Evolutionary conservation across 768 basidiomycete genomes (phyloP).

Genomic region (Kwoniella sp.): DNA sequence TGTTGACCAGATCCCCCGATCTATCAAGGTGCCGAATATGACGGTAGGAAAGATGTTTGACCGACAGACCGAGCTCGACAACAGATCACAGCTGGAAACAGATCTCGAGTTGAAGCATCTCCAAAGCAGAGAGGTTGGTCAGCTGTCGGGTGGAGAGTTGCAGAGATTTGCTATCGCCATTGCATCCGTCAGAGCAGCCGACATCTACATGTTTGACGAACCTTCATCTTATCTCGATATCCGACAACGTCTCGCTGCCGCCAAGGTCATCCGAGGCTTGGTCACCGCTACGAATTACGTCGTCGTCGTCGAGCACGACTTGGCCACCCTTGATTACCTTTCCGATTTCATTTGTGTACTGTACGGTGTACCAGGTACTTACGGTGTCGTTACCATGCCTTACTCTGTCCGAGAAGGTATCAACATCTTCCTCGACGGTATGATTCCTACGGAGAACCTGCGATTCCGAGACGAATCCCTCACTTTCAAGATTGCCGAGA

Average conservation of each 20-base stretch:
- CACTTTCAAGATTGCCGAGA: conserved; percentile 97
- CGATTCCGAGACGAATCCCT: conserved; percentile 95
- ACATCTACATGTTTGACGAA: conserved; percentile 73
- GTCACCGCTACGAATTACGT: conserved; percentile 84
- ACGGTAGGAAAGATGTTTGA: conserved; percentile 90
- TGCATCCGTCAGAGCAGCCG: conserved; percentile 90
- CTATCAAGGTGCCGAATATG: conserved; percentile 81
- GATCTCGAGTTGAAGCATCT: conserved; percentile 86
- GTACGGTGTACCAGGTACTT: conserved; percentile 69
- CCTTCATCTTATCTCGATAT: conserved; percentile 98
- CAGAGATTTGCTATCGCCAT: conserved; percentile 98
- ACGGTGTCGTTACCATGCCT: conserved; percentile 94
- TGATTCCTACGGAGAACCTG: conserved; percentile 97
- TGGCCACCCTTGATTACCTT: conserved; percentile 95
- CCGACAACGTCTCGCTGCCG: conserved; percentile 90
- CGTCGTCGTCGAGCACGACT: conserved; percentile 97
- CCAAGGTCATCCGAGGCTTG: conserved; percentile 87
- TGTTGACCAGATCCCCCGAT: conserved; percentile 96
- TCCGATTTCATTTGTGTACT: conserved; percentile 98
- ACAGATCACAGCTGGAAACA: conserved; percentile 81
- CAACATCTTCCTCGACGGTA: conserved; percentile 99
- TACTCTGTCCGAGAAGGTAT: conserved; percentile 98
- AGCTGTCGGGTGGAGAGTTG: conserved; percentile 93
- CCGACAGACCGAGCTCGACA: conserved; percentile 73
- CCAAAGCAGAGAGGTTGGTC: conserved; percentile 76